Evolutionary conservation across 1,139 yeast genomes (phyloP), one percentile per base, ranked within the genome.

Genomic region (Debaryomyces singareniensis): DNA sequence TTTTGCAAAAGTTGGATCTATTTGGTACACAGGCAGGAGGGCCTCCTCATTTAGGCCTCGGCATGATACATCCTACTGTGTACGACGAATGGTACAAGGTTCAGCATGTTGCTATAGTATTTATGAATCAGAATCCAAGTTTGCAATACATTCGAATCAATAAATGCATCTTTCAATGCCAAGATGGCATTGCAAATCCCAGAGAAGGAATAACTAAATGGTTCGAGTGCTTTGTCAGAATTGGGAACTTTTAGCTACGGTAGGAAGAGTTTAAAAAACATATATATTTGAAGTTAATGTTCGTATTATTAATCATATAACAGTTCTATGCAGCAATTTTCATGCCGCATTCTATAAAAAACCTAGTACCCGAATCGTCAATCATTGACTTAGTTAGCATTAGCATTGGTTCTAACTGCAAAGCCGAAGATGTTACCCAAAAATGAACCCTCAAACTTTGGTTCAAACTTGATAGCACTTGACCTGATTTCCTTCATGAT

Each of bases 61-160:
- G 72, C 11, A 70, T 67, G 53, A 55, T 61, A 3, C 74, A 73
- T 43, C 77, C 77, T 3, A 71, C 73, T 2, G 57, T 75, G 2
- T 65, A 64, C 40, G 80, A 75, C 44, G 71, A 69, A 34, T 75
- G 81, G 80, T 59, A 61, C 37, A 61, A 72, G 34, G 74, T 74
- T 1, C 77, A 72, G 39, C 77, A 72, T 41, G 68, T 73, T 6
- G 77, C 74, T 2, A 36, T 58, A 24, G 52, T 60, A 4, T 62
- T 64, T 32, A 40, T 49, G 26, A 39, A 51, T 12, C 36, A 48
- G 6, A 61, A 60, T 34, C 29, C 32, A 1, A 29, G 39, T 1
- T 41, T 75, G 22, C 35, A 47, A 28, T 74, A 71, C 40, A 56
- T 75, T 15, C 59, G 73, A 36, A 62, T 75, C 13, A 59, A 62